Conservation (phyloP, 2,329 filamentous ascomycete genomes). For the Blastomyces emzantsi region DNA sequence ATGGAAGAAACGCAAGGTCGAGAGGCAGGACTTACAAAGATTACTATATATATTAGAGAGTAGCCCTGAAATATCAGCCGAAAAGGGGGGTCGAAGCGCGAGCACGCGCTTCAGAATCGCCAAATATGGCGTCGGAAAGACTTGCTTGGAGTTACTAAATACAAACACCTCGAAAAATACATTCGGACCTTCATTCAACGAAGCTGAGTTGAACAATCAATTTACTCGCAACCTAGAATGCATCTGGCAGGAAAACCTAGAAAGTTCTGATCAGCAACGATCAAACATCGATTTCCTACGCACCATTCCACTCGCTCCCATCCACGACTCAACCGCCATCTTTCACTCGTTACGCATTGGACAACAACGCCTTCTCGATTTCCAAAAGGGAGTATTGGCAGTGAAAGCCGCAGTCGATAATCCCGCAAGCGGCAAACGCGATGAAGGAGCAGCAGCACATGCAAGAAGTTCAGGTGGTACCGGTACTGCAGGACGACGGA, state of each 20-base stretch:
- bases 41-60: conserved; percentile 49
- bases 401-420: conserved; percentile 24
- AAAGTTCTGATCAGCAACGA: conserved; percentile 25
- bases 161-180: conserved; percentile 8
- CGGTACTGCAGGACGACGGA: conserved; percentile 32
- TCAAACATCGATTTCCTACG: conserved; percentile 26
- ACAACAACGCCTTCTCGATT: conserved; percentile 33
- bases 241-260: conserved; percentile 37
- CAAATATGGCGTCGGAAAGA: conserved; percentile 33
- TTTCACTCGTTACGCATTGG: conserved; percentile 32
- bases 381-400: conserved; percentile 33
- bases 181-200: conserved; percentile 28
- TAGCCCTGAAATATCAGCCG: conserved; percentile 7
- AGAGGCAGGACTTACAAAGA: conserved; percentile 55
- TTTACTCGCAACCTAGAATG: conserved; percentile 43
- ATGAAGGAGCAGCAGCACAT: conserved; percentile 12
- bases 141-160: conserved; percentile 29
- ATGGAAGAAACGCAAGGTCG: conserved; percentile 64
- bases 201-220: conserved; percentile 40
- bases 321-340: conserved; percentile 31
- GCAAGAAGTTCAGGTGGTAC: conserved; percentile 21
- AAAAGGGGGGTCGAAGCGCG: background rate
- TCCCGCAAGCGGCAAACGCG: conserved; percentile 1
- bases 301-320: conserved; percentile 26
- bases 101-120: conserved; percentile 29